Evolutionary conservation across 2,329 filamentous ascomycete genomes (phyloP), one percentile per base, ranked within the genome.

Genomic region (Fusarium poae): DNA sequence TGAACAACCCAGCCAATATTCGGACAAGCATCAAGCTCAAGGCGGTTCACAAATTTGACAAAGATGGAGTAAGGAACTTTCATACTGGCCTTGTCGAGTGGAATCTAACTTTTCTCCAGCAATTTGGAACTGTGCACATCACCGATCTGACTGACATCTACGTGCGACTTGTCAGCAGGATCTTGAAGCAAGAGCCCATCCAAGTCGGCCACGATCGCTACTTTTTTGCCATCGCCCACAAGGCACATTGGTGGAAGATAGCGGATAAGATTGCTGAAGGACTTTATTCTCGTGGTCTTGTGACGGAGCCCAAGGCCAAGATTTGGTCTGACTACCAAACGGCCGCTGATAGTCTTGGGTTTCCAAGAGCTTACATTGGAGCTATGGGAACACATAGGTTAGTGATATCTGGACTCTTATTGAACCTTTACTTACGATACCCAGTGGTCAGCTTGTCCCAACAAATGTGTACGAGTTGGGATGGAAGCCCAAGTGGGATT

Each of bases 191-290:
- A 30, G 70, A 77, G 23, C 30, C 67, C 1, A 57, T 78, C 8
- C 73, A 76, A 3, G 75, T 57, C 34, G 76, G 76, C 0, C 69
- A 74, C 18, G 57, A 78, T 0, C 77, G 79, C 2, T 80, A 79
- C 57, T 79, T 79, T 58, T 79, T 80, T 40, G 70, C 71, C 6
- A 51, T 74, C 15, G 74, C 74, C 5, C 77, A 80, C 35, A 67
- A 63, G 10, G 46, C 62, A 0, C 56, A 68, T 11, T 78, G 74
- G 72, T 79, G 75, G 76, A 71, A 73, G 1, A 48, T 77, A 27
- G 70, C 76, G 72, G 58, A 77, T 2, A 54, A 65, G 9, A 57
- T 81, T 11, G 74, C 77, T 0, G 21, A 67, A 25, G 57, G 49
- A 0, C 58, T 80, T 13, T 37, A 79, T 13, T 65, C 70, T 2